Percentiles rank a stretch among this genome's conserved stretches.
These are phyloP conservation scores for Austroboletus niveus DNA, from an alignment of 1,284 basidiomycete species.

Conservation along the genomic window DNA sequence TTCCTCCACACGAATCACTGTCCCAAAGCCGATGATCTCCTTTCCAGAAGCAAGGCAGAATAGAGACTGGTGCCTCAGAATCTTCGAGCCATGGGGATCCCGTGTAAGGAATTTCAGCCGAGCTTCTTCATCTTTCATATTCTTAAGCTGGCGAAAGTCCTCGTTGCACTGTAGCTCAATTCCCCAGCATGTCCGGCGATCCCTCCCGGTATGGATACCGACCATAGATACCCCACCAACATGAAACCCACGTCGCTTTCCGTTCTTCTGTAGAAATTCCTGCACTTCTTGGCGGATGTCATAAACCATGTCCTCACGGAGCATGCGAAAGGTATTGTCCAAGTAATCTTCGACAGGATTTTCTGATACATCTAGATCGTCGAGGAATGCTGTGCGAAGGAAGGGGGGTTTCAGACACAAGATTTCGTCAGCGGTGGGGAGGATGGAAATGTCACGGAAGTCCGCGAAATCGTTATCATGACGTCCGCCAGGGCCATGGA, in stretches of 20 bases:
- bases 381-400: slow-evolving; percentile 39
- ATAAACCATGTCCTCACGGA: slow-evolving; percentile 64
- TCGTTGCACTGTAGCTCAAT: slow-evolving; percentile 35
- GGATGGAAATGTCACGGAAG: slow-evolving; percentile 54
- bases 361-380: slow-evolving; percentile 38
- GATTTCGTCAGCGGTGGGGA: slow-evolving; percentile 62
- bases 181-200: slow-evolving; percentile 47
- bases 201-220: slow-evolving; percentile 38
- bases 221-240: slow-evolving; percentile 38
- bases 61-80: slow-evolving; percentile 51
- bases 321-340: slow-evolving; percentile 62
- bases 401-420: slow-evolving; percentile 35
- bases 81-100: slow-evolving; percentile 35
- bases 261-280: slow-evolving; percentile 40
- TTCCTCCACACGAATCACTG: slow-evolving; percentile 52
- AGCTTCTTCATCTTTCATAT: slow-evolving; percentile 14
- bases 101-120: slow-evolving; percentile 38
- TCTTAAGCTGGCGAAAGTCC: slow-evolving; percentile 42
- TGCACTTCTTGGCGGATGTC: slow-evolving; percentile 60
- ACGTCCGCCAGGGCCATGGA: slow-evolving; percentile 49
- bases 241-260: slow-evolving; percentile 40
- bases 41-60: slow-evolving; percentile 48
- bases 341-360: slow-evolving; percentile 45
- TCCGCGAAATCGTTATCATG: slow-evolving; percentile 65
- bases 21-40: slow-evolving; percentile 51